A percentile compares a stretch with the other conserved stretches of the same genome.
phyloP scores from a whole-genome alignment of 371 early-diverging fungal genomes.

The Rhizopus sp. region DNA sequence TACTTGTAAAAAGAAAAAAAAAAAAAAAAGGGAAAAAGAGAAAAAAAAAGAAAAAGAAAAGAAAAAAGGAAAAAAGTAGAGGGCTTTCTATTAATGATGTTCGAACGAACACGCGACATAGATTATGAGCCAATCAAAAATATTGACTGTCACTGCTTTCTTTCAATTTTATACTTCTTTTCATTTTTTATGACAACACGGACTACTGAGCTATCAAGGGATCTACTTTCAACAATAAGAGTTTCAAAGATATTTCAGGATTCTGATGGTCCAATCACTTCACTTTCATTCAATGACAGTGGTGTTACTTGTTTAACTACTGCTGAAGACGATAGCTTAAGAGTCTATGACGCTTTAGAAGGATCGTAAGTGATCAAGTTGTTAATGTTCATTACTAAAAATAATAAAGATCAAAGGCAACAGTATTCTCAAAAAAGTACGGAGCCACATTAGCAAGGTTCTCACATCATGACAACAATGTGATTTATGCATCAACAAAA shows the following conservation, averaged over 20 bases:
- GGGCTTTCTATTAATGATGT: not conserved
- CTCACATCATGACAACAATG: conserved; percentile 73
- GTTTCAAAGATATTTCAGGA: conserved; percentile 72
- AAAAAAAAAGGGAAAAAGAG: too few relatives aligned
- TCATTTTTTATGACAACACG: conserved; percentile 9
- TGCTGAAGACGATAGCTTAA: conserved; percentile 79
- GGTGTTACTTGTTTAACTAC: conserved; percentile 77
- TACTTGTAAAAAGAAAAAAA: too few relatives aligned
- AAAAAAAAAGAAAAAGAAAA: too few relatives aligned
- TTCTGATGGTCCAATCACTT: conserved; percentile 65
- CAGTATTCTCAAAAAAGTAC: conserved; percentile 72
- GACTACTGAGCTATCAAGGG: conserved; percentile 32
- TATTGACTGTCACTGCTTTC: not conserved
- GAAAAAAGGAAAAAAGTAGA: not conserved
- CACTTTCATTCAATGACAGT: conserved; percentile 74
- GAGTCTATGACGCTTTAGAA: conserved; percentile 72
- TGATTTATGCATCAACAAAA: conserved; percentile 92
- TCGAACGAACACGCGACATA: not conserved
- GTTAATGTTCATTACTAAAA: not conserved
- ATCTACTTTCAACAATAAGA: conserved; percentile 35
- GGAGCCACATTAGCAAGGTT: conserved; percentile 82
- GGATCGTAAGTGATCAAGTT: conserved; percentile 65
- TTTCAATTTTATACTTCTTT: conserved; percentile 1
- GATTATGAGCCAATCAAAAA: conserved; percentile 4
- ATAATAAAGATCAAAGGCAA: not conserved